These are phyloP conservation scores for Emydomyces testavorans DNA, from an alignment of 2,329 filamentous ascomycete species.

Conservation along the genomic window DNA sequence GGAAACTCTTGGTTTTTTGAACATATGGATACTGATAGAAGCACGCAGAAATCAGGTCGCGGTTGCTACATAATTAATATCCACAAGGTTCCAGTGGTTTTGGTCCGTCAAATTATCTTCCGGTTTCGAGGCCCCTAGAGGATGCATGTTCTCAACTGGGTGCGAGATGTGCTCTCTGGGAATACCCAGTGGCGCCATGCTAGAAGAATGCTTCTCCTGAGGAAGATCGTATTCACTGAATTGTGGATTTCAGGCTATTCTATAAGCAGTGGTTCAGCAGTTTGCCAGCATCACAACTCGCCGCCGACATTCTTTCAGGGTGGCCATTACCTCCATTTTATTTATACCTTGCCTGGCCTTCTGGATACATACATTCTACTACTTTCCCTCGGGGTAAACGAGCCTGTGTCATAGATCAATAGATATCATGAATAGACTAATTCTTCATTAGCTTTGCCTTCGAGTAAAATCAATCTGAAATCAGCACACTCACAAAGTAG, in stretches of 20 bases:
- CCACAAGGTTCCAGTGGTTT: neutral
- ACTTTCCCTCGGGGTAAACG: neutral
- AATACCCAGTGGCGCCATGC: neutral
- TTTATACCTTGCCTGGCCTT: neutral
- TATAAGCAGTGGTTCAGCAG: neutral
- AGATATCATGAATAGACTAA: conserved; percentile 1
- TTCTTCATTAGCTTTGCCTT: neutral
- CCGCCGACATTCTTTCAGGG: neutral
- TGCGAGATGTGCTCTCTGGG: neutral
- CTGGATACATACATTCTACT: too few species aligned
- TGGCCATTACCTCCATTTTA: neutral
- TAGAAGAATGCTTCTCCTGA: too few species aligned
- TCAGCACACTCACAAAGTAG: neutral
- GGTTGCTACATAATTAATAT: neutral
- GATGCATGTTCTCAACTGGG: neutral
- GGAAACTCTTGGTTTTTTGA: neutral
- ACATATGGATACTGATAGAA: neutral
- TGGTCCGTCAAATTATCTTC: neutral
- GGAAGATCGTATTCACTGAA: too few species aligned
- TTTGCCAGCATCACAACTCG: neutral
- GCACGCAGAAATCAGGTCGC: neutral
- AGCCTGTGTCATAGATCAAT: conserved; percentile 4
- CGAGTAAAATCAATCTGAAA: neutral
- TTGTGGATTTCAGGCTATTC: neutral
- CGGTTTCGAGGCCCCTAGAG: neutral